Evolutionary conservation across 2,329 filamentous ascomycete species (phyloP), one percentile per base, ranked within the genome.

Genomic region (Microsporum ferrugineum): DNA sequence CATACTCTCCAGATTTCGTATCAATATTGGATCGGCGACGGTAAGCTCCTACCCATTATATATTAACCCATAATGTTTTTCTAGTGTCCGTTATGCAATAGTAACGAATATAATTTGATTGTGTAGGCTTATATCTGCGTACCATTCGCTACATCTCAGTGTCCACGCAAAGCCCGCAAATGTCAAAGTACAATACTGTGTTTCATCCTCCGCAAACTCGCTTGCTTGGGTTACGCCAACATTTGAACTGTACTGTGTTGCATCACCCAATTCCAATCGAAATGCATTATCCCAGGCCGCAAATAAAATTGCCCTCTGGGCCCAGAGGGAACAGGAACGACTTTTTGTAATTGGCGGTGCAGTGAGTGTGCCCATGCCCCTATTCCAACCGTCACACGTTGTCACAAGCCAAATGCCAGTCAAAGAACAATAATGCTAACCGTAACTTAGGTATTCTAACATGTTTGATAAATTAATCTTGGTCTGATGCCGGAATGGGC

Each of bases 311-410:
- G 86, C 95, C 4, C 88, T 94, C 70, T 99, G 92, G 91, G 87
- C 92, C 1, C 87, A 89, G 70, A 82, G 86, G 66, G 94, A 99
- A 75, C 92, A 97, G 74, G 91, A 97, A 74, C 81, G 94, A 61
- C 78, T 97, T 4, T 99, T 99, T 71, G 96, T 99, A 63, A 94
- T 99, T 70, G 94, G 94, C 0, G 95, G 94, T n/a, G 94, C 91
- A 49, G 92, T 97, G 67, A 64, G 74, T 71, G 10, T 51, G 53
- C 14, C 12, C 27, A 12, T 31, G 5, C 12, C 10, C 41, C 17
- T 23, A 41, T 41, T 12, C 12, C 38, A 12, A 12, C 10, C 8
- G 38, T 10, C 2, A 10, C n/a, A 41, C 8, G n/a, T 6, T 47
- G 5, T 23, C 17, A 23, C 17, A 23, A 23, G 17, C 17, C 17